Evolutionary conservation across 352 stramenopile genomes (phyloP), one percentile per base, ranked within the genome.

Genomic region (Phytophthora hibernalis): DNA sequence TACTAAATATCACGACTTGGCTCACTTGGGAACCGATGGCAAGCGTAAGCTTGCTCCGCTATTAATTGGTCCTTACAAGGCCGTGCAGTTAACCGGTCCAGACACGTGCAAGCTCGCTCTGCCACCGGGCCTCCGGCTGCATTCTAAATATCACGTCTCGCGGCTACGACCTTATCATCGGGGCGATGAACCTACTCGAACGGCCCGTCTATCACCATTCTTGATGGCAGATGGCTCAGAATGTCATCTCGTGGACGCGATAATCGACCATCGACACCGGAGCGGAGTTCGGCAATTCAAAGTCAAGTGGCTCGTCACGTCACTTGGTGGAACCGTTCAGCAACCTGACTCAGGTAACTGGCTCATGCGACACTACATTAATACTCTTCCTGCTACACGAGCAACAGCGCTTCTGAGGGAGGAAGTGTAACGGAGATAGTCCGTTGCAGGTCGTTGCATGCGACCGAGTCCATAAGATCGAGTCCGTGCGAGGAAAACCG

Each of bases 231-330:
- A 62, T 18, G 44, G 61, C 11, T 35, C 42, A 7, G 61, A 57
- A 56, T 51, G 61, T 2, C 61, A 68, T 18, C 26, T 68, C 1
- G 61, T 68, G 3, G 5, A 28, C 22, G 48, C 40, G 5, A 53
- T 55, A 18, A 2, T 55, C 7, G n/a, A 22, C n/a, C 33, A 61
- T 20, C 43, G 51, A 6, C 37, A 24, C 18, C 16, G 7, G 5
- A 53, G 52, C 1, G 52, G 61, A 7, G 43, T 61, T 57, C 50
- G 52, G 20, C 61, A 58, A 43, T 68, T 62, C 28, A 48, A 52
- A 9, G 44, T 68, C 15, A 44, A 54, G 18, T 61, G 61, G 40
- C 50, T 68, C 21, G 60, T 61, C 44, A 63, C 55, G 1, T 63
- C 44, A 28, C 44, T 63, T 16, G 55, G 55, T 63, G 43, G 37